Base-by-base conservation (phyloP, 192 early-diverging fungal genomes). In the Rhizoclosmatium sp. region DNA sequence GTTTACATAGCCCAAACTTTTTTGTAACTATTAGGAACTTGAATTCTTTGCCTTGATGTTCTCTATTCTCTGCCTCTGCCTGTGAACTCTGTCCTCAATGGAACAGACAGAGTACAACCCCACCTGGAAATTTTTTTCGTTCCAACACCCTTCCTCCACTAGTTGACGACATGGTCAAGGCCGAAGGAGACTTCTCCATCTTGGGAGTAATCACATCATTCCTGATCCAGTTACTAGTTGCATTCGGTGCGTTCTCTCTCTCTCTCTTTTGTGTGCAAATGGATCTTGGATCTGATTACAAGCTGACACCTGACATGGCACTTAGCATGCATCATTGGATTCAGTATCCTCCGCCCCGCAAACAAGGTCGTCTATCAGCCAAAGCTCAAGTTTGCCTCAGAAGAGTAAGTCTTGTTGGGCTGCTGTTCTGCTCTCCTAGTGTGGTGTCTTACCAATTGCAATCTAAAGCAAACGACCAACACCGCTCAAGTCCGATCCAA, bases 311-410 rank as follows among this genome's bases (percentile, higher is more conserved):
- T 62, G 21, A 7, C 60, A 10, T 16, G 51, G 39, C 71, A 39
- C 39, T 19, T 69, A 81, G 87, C 80, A 2, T 75, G 82, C 47
- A 75, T 88, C 48, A 76, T 71, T 41, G 82, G 60, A 3, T 88
- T 87, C 64, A 85, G 82, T 14, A 4, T 88, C 2, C 72, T 88
- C 40, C 77, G 87, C 16, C 82, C 84, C 2, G 16, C 51, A 4
- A 85, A 88, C 78, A 83, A 84, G 60, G 42, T 68, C 5, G 80
- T 87, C 46, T 88, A 88, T 65, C 85, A 84, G 58, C 85, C 87
- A 10, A 80, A 79, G 45, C 39, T 77, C 2, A 82, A 88, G 69
- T 83, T 82, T 75, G 79, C 82, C 16, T 74, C 74, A 1, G 47
- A 79, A 45, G 58, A 78, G 77, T 82, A 59, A 61, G 81, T 74